Evolutionary conservation across 768 basidiomycete genomes (phyloP).

Genomic region (Rhizopogon sp.): DNA sequence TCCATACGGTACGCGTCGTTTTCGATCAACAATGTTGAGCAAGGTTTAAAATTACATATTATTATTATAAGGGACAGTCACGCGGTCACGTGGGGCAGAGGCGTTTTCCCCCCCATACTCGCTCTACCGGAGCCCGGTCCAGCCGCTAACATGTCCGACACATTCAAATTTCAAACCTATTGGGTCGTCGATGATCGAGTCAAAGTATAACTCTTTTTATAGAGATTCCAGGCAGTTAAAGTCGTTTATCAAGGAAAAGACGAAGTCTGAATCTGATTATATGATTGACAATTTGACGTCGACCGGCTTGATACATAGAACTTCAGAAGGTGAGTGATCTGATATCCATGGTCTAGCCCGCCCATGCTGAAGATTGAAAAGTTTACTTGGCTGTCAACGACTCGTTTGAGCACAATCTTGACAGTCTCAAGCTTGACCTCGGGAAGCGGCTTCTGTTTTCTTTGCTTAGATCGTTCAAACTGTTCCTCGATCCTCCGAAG

Average conservation of each 20-base stretch:
- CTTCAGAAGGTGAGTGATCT: neutral
- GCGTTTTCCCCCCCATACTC: too few species aligned
- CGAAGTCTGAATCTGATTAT: neutral
- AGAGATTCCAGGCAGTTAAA: neutral
- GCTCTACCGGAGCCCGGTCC: too few species aligned
- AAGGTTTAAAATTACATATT: too few species aligned
- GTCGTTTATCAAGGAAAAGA: neutral
- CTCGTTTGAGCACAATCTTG: neutral
- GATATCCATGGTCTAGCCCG: too few species aligned
- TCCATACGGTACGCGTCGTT: too few species aligned
- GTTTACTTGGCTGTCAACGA: neutral
- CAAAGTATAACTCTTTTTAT: neutral
- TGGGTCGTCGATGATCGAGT: neutral
- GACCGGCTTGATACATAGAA: neutral
- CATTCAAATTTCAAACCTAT: neutral
- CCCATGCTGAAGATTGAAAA: neutral
- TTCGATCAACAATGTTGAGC: neutral
- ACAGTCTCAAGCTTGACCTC: neutral
- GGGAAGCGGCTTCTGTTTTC: neutral
- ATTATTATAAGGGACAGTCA: too few species aligned
- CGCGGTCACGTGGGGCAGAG: too few species aligned
- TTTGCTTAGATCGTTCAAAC: too few species aligned
- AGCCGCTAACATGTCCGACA: too few species aligned
- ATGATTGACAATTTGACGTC: too few species aligned
- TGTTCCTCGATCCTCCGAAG: neutral